A percentile compares a stretch with the other conserved stretches of the same genome.
Evolutionary conservation across 2,329 filamentous ascomycete genomes (phyloP).

Genomic region (Sphaerostilbella broomeana): DNA sequence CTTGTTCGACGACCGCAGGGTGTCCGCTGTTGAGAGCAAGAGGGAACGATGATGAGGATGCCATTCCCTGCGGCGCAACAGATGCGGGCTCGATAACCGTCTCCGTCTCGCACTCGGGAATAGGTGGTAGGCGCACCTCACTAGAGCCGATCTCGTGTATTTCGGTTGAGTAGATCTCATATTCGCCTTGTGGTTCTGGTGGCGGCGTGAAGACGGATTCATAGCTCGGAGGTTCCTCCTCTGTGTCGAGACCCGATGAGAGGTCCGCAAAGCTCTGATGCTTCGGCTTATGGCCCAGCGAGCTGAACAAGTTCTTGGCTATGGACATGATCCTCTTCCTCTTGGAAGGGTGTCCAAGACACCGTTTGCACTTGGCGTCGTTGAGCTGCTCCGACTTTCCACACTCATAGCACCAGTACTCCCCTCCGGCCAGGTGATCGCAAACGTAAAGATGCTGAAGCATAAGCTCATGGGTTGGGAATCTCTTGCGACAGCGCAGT

Average conservation of each 20-base stretch:
- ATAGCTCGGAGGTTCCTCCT: conserved; percentile 41
- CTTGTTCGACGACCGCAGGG: conserved; percentile 10
- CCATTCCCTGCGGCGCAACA: too few species aligned
- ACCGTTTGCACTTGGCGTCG: conserved; percentile 44
- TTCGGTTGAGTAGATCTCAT: conserved; percentile 44
- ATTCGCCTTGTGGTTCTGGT: conserved; percentile 20
- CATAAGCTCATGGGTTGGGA: conserved; percentile 48
- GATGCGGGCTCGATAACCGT: conserved; percentile 11
- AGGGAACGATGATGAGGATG: conserved; percentile 17
- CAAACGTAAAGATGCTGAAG: conserved; percentile 46
- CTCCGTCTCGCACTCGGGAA: conserved; percentile 23
- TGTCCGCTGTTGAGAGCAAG: conserved; percentile 12
- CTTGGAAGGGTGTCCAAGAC: conserved; percentile 44
- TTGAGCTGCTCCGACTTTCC: conserved; percentile 45
- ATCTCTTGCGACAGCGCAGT: conserved; percentile 43
- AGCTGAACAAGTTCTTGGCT: conserved; percentile 49
- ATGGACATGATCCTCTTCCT: conserved; percentile 45
- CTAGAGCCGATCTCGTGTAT: conserved; percentile 48
- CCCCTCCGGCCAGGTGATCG: conserved; percentile 40
- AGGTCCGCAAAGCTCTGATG: conserved; percentile 16
- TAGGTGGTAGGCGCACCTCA: conserved; percentile 31
- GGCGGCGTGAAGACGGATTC: conserved; percentile 33
- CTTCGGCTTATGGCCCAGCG: conserved; percentile 43
- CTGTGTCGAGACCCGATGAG: conserved; percentile 23
- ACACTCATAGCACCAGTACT: conserved; percentile 53